These are phyloP conservation scores for Globisporangium iwayamae DNA, from an alignment of 352 stramenopile species.

Conservation along the genomic window DNA sequence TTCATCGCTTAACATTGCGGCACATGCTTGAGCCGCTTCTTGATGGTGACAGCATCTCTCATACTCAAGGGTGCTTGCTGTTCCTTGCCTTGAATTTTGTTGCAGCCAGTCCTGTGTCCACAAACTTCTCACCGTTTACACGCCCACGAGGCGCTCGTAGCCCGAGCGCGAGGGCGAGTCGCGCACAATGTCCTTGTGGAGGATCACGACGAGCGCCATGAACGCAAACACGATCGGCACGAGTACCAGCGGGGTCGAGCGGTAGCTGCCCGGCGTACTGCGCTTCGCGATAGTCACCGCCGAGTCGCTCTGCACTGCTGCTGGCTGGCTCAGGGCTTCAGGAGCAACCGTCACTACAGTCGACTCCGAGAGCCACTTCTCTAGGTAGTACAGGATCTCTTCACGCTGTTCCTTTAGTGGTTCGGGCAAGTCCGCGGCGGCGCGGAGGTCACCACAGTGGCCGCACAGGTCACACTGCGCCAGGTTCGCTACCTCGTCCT, in stretches of 20 bases:
- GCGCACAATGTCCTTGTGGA: conserved; percentile 54
- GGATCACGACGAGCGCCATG: conserved; percentile 40
- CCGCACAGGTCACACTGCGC: conserved; percentile 79
- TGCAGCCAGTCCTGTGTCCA: not conserved
- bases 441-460: conserved; percentile 73
- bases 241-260: conserved; percentile 64
- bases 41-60: not conserved
- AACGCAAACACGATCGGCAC: conserved; percentile 60
- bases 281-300: not conserved
- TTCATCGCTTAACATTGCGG: not conserved
- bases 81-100: not conserved
- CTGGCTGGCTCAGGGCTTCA: conserved; percentile 7
- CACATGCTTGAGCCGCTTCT: not conserved
- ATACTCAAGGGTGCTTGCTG: not conserved
- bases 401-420: conserved; percentile 66
- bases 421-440: conserved; percentile 40
- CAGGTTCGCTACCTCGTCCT: conserved; percentile 62
- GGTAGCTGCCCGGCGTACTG: conserved; percentile 18
- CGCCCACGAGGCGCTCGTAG: conserved; percentile 36
- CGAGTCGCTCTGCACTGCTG: conserved; percentile 16
- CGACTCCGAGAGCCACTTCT: conserved; percentile 47
- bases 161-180: conserved; percentile 33
- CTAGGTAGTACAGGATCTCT: conserved; percentile 59
- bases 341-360: conserved; percentile 9
- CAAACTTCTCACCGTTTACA: not conserved